Percentiles rank a stretch among this genome's conserved stretches.
Evolutionary conservation across 805 yeast species (phyloP).

Genomic region (Komagataella mondaviorum): DNA sequence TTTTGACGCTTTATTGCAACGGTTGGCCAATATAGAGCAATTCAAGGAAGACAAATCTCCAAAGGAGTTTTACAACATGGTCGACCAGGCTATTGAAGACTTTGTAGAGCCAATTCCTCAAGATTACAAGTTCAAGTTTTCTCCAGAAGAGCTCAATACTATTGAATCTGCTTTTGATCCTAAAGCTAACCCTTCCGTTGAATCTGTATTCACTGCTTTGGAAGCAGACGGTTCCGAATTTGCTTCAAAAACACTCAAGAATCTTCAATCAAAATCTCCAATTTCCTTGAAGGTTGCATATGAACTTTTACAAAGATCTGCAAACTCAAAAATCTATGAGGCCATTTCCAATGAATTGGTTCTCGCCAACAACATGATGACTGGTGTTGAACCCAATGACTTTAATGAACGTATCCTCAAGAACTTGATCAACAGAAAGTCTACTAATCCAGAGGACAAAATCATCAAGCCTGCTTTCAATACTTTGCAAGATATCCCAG

Average conservation of each 20-base stretch:
- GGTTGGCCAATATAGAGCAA: conserved; percentile 47
- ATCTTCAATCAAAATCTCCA: conserved; percentile 55
- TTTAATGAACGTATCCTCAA: conserved; percentile 40
- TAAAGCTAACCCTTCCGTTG: conserved; percentile 25
- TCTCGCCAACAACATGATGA: conserved; percentile 66
- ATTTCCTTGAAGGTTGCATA: conserved; percentile 66
- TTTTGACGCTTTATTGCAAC: conserved; percentile 43
- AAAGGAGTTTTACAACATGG: conserved; percentile 36
- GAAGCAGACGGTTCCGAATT: conserved; percentile 46
- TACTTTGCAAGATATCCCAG: conserved; percentile 58
- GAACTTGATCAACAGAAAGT: conserved; percentile 34
- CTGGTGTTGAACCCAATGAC: conserved; percentile 27
- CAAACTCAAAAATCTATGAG: conserved; percentile 39
- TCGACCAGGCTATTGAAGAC: conserved; percentile 68
- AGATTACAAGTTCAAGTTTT: conserved; percentile 43
- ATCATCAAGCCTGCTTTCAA: conserved; percentile 10
- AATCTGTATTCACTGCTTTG: conserved; percentile 42
- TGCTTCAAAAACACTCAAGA: conserved; percentile 43
- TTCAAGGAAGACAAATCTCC: conserved; percentile 8
- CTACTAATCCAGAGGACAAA: conserved; percentile 12
- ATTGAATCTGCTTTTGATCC: conserved; percentile 60
- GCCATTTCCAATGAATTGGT: conserved; percentile 64
- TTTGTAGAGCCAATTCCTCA: conserved; percentile 57
- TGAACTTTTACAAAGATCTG: conserved; percentile 52
- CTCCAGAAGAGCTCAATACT: conserved; percentile 39